Evolutionary conservation across 1,284 basidiomycete genomes (phyloP).

Genomic region (Ceratorhiza oryzae-sativae): DNA sequence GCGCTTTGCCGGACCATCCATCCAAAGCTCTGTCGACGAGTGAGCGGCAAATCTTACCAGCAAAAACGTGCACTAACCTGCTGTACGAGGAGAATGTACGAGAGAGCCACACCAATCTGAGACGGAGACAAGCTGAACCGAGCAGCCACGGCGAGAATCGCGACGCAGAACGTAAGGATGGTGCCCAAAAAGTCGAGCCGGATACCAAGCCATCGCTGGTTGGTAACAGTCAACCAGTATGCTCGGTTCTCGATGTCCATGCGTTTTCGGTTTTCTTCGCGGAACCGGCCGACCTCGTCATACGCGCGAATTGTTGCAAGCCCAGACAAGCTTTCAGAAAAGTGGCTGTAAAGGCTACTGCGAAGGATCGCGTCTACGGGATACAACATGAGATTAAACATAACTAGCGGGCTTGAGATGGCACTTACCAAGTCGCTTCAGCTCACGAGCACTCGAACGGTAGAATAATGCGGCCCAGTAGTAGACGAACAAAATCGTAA

Average conservation of each 20-base stretch:
- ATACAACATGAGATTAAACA: neutral
- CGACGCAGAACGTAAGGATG: constrained; percentile 77
- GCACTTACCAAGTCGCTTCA: constrained; percentile 61
- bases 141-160: constrained; percentile 78
- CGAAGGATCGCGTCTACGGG: constrained; percentile 64
- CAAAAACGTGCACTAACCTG: constrained; percentile 56
- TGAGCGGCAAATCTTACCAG: constrained; percentile 5
- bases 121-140: constrained; percentile 78
- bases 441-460: constrained; percentile 84
- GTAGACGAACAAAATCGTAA: constrained; percentile 51
- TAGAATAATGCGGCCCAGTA: constrained; percentile 80
- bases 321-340: constrained; percentile 87
- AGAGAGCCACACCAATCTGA: constrained; percentile 75
- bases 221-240: constrained; percentile 84
- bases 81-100: constrained; percentile 79
- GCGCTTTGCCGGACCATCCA: constrained; percentile 84
- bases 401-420: neutral
- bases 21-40: constrained; percentile 63
- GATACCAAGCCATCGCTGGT: constrained; percentile 67
- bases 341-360: constrained; percentile 81
- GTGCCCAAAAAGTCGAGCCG: constrained; percentile 86
- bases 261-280: constrained; percentile 74
- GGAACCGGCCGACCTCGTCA: constrained; percentile 73
- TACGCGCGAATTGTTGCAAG: constrained; percentile 88
- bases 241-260: constrained; percentile 90